A percentile compares a stretch with the other conserved stretches of the same genome.
These are phyloP conservation scores for Huntiella bhutanensis DNA, from an alignment of 2,329 filamentous ascomycete genomes.

Conservation along the genomic window DNA sequence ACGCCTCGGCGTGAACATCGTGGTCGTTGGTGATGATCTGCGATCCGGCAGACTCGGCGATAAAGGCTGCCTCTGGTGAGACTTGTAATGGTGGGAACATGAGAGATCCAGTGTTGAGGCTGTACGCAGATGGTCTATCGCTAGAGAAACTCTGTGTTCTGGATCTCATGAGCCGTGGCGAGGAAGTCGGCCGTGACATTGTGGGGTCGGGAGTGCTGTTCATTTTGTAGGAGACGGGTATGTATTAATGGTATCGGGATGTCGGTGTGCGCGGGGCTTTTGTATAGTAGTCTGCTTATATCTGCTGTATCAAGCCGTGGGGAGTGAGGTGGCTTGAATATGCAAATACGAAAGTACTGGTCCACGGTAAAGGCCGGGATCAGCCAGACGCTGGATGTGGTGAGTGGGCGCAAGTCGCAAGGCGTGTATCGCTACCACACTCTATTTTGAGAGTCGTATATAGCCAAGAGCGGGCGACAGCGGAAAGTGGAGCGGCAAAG, in stretches of 20 bases:
- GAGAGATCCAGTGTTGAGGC: constrained; percentile 35
- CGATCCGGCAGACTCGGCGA: constrained; percentile 70
- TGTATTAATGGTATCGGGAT: neutral
- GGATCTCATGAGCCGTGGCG: constrained; percentile 23
- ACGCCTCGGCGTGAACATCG: constrained; percentile 51
- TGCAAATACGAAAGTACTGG: too few species aligned
- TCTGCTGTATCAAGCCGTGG: too few species aligned
- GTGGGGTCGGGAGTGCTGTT: constrained; percentile 5
- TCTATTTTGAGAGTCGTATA: too few species aligned
- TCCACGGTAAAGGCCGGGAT: too few species aligned
- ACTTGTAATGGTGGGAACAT: constrained; percentile 48
- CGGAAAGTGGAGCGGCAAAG: too few species aligned
- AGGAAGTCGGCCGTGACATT: constrained; percentile 20
- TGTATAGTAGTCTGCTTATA: too few species aligned
- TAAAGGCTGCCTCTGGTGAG: constrained; percentile 66
- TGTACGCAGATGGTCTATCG: constrained; percentile 45
- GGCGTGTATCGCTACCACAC: too few species aligned
- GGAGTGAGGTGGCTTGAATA: too few species aligned
- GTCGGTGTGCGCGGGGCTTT: neutral
- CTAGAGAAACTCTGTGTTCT: constrained; percentile 49
- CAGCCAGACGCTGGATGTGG: too few species aligned
- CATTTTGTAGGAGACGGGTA: constrained; percentile 6
- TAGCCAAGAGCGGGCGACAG: too few species aligned
- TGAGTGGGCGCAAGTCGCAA: too few species aligned
- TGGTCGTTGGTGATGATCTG: constrained; percentile 84